Conservation (phyloP, 768 basidiomycete genomes). For the Terana coerulea region DNA sequence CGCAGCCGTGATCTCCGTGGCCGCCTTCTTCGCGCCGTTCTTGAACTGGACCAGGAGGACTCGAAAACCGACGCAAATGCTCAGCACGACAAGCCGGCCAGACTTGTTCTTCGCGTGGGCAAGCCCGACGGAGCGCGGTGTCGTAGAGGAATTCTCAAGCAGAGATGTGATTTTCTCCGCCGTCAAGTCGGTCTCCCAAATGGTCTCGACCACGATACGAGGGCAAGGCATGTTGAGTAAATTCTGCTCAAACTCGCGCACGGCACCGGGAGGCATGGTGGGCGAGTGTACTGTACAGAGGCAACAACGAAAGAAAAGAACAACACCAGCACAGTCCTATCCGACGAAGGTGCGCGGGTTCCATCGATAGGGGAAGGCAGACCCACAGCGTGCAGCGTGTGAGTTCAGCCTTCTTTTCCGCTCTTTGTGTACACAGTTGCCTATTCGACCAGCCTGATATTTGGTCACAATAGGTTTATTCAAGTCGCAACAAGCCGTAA, state of each 20-base stretch:
- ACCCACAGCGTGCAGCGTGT: neutral
- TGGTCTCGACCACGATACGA: conserved; percentile 16
- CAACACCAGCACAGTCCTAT: too few species aligned
- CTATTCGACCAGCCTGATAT: too few species aligned
- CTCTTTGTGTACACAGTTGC: too few species aligned
- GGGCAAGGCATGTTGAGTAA: conserved; percentile 24
- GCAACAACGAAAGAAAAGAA: neutral
- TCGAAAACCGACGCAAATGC: conserved; percentile 36
- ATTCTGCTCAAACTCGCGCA: conserved; percentile 18
- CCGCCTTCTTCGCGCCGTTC: conserved; percentile 14
- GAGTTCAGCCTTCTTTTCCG: neutral
- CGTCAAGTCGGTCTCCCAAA: conserved; percentile 21
- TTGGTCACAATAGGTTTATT: too few species aligned
- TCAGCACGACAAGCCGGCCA: conserved; percentile 43
- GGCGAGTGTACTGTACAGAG: neutral
- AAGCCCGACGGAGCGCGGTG: conserved; percentile 38
- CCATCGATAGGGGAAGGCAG: neutral
- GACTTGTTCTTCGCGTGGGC: conserved; percentile 44
- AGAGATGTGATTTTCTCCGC: conserved; percentile 15
- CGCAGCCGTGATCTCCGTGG: conserved; percentile 16
- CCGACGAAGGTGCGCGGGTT: too few species aligned
- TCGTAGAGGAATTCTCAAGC: conserved; percentile 2
- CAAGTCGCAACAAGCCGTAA: too few species aligned
- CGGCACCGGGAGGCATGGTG: neutral
- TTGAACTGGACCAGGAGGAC: conserved; percentile 22